These are phyloP conservation scores for Theileria annulata DNA, from an alignment of 169 alveolate species.

Conservation along the genomic window DNA sequence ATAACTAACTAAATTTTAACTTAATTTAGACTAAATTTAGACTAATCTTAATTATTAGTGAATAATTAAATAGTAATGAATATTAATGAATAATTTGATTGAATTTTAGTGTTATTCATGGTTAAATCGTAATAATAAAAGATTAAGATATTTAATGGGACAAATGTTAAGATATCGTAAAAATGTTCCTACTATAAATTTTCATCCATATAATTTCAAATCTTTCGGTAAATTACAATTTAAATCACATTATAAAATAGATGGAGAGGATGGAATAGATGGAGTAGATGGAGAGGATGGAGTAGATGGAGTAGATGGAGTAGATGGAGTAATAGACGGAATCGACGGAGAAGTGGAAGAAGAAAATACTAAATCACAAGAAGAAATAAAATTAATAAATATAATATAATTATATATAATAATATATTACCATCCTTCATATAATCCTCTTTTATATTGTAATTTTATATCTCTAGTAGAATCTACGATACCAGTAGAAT, in stretches of 20 bases:
- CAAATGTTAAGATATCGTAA: slow-evolving; percentile 51
- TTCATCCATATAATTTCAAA: slow-evolving; percentile 41
- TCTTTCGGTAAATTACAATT: slow-evolving; percentile 44
- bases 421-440: slow-evolving; percentile 56
- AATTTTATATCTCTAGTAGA: background rate
- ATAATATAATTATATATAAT: too few relatives aligned
- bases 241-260: background rate
- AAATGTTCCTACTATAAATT: slow-evolving; percentile 53
- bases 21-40: too few relatives aligned
- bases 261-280: background rate
- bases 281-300: background rate
- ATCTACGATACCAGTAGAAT: background rate
- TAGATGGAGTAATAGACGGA: background rate
- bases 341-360: background rate
- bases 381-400: too few relatives aligned
- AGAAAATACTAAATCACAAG: too few relatives aligned
- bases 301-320: background rate
- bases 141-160: slow-evolving; percentile 51
- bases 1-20: too few relatives aligned
- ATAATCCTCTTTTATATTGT: slow-evolving; percentile 35
- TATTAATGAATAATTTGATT: too few relatives aligned
- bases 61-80: too few relatives aligned
- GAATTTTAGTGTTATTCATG: slow-evolving; percentile 52
- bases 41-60: too few relatives aligned
- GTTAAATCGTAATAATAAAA: slow-evolving; percentile 42